Evolutionary conservation across 345 rosid genomes (phyloP).

Genomic region (Turritis glabra): DNA sequence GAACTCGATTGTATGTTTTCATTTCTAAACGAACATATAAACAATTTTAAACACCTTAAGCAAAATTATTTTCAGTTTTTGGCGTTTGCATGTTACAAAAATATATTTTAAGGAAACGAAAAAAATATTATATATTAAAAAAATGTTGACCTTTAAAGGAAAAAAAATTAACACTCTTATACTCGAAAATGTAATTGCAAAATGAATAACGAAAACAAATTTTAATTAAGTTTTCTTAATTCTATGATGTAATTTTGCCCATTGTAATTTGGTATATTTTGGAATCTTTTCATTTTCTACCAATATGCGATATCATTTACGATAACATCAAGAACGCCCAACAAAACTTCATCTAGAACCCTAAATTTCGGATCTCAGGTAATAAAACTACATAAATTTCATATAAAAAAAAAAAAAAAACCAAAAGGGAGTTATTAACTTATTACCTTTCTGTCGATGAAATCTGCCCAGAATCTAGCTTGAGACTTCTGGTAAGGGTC

Average conservation of each 20-base stretch:
- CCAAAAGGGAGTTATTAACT: background rate
- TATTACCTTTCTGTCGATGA: constrained; percentile 65
- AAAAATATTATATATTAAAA: too few species aligned
- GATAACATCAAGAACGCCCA: background rate
- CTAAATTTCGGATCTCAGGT: background rate
- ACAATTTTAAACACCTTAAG: background rate
- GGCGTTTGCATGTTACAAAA: background rate
- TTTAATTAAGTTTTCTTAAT: too few species aligned
- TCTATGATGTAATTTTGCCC: background rate
- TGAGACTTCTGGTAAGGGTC: constrained; percentile 50
- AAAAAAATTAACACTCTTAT: too few species aligned
- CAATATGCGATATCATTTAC: background rate
- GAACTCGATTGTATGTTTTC: background rate
- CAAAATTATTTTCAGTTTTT: background rate
- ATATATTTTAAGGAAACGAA: too few species aligned
- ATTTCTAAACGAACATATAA: background rate
- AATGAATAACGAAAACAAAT: too few species aligned
- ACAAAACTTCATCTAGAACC: background rate
- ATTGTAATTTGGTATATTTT: background rate
- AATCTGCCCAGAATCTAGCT: constrained; percentile 76
- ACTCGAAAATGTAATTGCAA: too few species aligned
- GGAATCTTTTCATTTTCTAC: background rate
- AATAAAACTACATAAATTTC: background rate
- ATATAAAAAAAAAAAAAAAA: too few species aligned
- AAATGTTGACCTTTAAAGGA: too few species aligned